Percentiles rank a stretch among this genome's conserved stretches.
These are phyloP conservation scores for Penicillium cataractarum DNA, from an alignment of 495 filamentous ascomycete genomes.

Conservation along the genomic window DNA sequence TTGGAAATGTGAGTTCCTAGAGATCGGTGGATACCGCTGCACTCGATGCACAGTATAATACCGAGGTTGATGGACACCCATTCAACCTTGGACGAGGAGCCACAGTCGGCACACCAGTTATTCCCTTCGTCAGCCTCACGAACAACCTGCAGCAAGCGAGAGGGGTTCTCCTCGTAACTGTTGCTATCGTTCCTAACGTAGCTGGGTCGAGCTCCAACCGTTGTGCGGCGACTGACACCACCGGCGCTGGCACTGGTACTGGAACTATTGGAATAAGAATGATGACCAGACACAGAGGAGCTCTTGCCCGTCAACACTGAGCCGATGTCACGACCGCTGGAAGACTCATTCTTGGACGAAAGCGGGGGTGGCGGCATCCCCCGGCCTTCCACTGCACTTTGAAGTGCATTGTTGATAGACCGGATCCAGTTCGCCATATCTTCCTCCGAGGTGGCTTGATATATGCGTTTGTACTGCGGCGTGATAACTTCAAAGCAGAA, in stretches of 20 bases:
- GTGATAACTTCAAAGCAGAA: conserved; percentile 99
- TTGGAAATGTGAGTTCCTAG: conserved; percentile 98
- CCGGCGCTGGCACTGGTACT: conserved; percentile 59
- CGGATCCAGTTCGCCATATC: conserved; percentile 98
- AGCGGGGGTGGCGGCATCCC: conserved; percentile 50
- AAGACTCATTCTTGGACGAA: conserved; percentile 52
- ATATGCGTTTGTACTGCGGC: conserved; percentile 93
- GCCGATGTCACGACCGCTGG: conserved; percentile 78
- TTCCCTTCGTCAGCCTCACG: conserved; percentile 93
- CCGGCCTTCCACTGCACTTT: conserved; percentile 89
- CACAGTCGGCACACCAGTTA: conserved; percentile 93
- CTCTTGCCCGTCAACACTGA: conserved; percentile 95
- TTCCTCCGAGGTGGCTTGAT: conserved; percentile 96
- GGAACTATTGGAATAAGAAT: conserved; percentile 54
- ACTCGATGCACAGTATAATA: conserved; percentile 97
- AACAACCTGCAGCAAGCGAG: conserved; percentile 81
- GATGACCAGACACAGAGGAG: conserved; percentile 67
- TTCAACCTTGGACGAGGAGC: conserved; percentile 87
- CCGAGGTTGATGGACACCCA: conserved; percentile 99
- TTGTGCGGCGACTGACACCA: conserved; percentile 77
- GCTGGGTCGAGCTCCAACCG: conserved; percentile 84
- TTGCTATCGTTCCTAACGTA: conserved; percentile 67
- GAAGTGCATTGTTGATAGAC: conserved; percentile 95
- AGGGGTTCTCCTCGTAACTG: conserved; percentile 78
- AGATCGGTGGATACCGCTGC: conserved; percentile 95